Evolutionary conservation across 257 asterid genomes (phyloP), one percentile per base, ranked within the genome.

Genomic region (Fraxinus cuspidata): DNA sequence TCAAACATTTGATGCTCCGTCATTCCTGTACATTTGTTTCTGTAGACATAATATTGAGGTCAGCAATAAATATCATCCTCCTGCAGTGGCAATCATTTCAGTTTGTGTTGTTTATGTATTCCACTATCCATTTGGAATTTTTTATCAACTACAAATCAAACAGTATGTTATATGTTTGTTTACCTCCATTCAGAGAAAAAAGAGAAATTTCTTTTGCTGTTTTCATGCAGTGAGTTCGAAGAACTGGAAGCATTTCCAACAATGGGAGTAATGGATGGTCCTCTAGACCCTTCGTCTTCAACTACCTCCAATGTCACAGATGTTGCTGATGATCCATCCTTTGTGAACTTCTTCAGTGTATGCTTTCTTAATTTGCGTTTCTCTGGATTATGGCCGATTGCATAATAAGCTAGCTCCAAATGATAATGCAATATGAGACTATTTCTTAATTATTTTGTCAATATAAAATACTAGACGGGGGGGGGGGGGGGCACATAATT

Each of bases 211-310:
- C 7, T 10, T 44, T 34, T 80, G 53, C 63, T 74, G 35, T 51
- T 76, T 75, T 11, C 38, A 49, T 86, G 81, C 87, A 94, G 97
- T 80, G 94, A 90, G 77, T 4, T 34, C 38, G 96, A 91, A 86
- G 97, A 94, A 83, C 89, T 92, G 79, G 97, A 92, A 91, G 97
- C 97, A 78, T 96, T 94, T 79, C 96, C 97, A 23, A 86, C 94
- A n/a, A 82, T 86, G 83, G 90, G 96, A n/a, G 93, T 88, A 51
- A 92, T 92, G 85, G 97, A 94, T 81, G 96, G 97, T 77, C 94
- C 97, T 75, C 82, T 92, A 40, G 97, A 94, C 89, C 93, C 96
- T 32, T 71, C 97, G 77, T 76, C 88, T 47, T 82, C 97, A 64
- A 74, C 87, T 72, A 63, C 81, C 67, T 73, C 93, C 74, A 88